Conservation (phyloP, 1,139 yeast genomes). For the Yamadazyma friedrichii region DNA sequence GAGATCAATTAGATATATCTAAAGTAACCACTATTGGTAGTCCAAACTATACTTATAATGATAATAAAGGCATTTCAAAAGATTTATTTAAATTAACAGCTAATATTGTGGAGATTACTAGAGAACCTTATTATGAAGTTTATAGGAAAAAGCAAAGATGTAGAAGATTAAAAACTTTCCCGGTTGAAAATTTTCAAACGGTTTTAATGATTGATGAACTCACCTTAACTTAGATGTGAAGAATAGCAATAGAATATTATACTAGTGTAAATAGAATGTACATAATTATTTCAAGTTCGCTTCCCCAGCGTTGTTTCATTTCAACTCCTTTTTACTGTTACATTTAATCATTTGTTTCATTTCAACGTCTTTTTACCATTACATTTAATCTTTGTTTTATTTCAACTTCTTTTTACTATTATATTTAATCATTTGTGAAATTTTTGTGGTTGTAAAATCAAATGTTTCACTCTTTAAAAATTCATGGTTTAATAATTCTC, state of each 20-base stretch:
- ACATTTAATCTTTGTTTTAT: conserved; percentile 25
- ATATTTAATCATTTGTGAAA: conserved; percentile 49
- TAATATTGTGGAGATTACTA: conserved; percentile 80
- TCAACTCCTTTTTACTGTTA: conserved; percentile 24
- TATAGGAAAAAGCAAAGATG: conserved; percentile 72
- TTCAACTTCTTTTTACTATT: conserved; percentile 23
- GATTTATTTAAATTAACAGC: conserved; percentile 65
- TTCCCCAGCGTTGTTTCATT: no score
- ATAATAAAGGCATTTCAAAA: conserved; percentile 32
- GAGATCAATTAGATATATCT: conserved; percentile 70
- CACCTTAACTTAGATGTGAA: conserved; percentile 26
- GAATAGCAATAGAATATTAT: no score
- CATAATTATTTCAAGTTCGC: conserved; percentile 2
- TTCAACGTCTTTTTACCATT: conserved; percentile 23
- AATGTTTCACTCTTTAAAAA: conserved; percentile 57
- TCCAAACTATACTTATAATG: conserved; percentile 66
- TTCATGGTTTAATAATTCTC: conserved; percentile 56
- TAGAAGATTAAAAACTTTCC: conserved; percentile 77
- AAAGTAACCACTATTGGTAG: conserved; percentile 84
- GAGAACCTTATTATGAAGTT: conserved; percentile 67
- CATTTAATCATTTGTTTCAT: conserved; percentile 28
- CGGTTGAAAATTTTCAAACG: conserved; percentile 79
- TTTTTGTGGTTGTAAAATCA: conserved; percentile 59
- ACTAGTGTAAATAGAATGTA: conserved; percentile 4
- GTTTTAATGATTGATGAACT: conserved; percentile 77